Conservation (phyloP, 163 green algal species). For the Prototheca wickerhamii region DNA sequence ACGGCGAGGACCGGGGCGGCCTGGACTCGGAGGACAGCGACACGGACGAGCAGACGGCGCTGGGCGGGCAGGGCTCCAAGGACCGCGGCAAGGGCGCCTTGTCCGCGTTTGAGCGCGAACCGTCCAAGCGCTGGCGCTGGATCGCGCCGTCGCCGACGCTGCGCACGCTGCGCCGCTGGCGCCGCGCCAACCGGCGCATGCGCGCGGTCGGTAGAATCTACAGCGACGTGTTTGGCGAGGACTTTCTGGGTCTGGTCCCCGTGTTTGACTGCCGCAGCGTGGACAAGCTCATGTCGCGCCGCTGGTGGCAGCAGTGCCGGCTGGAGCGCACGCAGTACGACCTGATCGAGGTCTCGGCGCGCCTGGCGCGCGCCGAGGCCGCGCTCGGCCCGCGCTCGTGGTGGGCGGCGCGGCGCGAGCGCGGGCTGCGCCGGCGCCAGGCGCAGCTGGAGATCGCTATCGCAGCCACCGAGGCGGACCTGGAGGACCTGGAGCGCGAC, state of each 20-base stretch:
- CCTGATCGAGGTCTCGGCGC: neutral
- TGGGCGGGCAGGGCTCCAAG: no score
- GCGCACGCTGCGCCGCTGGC: neutral
- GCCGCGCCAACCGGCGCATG: neutral
- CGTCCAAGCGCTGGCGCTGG: no score
- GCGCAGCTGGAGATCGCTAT: neutral
- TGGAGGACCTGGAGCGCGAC: neutral
- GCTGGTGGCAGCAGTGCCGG: neutral
- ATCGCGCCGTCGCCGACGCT: neutral
- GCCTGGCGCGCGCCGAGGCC: neutral
- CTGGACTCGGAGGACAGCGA: no score
- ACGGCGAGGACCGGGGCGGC: no score
- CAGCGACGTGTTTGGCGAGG: conserved; percentile 23
- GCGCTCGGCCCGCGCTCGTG: no score
- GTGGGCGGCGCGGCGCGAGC: no score
- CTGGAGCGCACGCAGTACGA: neutral
- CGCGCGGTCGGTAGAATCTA: neutral
- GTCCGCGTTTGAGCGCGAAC: no score
- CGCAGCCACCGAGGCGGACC: neutral
- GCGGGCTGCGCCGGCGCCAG: no score
- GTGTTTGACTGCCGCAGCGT: conserved; percentile 17
- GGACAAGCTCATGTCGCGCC: neutral
- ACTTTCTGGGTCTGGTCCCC: conserved; percentile 29
- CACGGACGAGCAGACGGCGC: no score
- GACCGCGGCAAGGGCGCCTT: no score